Percentiles rank a stretch among this genome's conserved stretches.
phyloP scores from a whole-genome alignment of 768 basidiomycete genomes.

The Xanthoconium purpureum region DNA sequence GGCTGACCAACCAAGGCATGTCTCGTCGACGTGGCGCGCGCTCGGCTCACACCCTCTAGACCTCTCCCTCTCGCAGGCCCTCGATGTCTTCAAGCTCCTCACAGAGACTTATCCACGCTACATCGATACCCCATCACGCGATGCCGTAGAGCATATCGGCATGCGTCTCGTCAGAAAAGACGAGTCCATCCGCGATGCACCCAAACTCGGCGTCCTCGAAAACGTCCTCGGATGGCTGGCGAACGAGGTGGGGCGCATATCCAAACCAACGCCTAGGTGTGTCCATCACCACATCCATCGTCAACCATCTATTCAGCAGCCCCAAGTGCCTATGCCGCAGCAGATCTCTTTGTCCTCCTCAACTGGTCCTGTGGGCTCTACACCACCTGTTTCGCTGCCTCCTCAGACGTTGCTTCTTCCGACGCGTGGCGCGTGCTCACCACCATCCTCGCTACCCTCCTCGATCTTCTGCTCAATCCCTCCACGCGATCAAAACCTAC shows the following conservation, averaged over 20 bases:
- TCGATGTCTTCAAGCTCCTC: slow-evolving; percentile 72
- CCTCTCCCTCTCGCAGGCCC: slow-evolving; percentile 52
- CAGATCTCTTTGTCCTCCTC: slow-evolving; percentile 65
- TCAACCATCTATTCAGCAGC: neutral
- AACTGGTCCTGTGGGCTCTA: slow-evolving; percentile 71
- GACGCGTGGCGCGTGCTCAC: slow-evolving; percentile 52
- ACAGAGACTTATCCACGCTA: slow-evolving; percentile 79
- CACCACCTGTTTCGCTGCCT: slow-evolving; percentile 43
- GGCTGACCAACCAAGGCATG: slow-evolving; percentile 58
- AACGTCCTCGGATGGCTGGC: slow-evolving; percentile 76
- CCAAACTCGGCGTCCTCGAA: slow-evolving; percentile 59
- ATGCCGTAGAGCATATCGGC: slow-evolving; percentile 67
- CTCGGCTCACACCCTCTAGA: slow-evolving; percentile 39
- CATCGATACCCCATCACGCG: slow-evolving; percentile 64
- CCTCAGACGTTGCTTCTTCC: slow-evolving; percentile 44
- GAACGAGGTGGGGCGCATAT: slow-evolving; percentile 58
- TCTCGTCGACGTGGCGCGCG: slow-evolving; percentile 2
- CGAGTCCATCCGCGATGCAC: slow-evolving; percentile 41
- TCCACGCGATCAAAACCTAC: slow-evolving; percentile 53
- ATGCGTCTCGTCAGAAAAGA: slow-evolving; percentile 64
- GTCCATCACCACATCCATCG: slow-evolving; percentile 19
- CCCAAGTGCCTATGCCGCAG: slow-evolving; percentile 50
- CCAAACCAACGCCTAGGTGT: slow-evolving; percentile 57
- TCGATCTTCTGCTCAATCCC: slow-evolving; percentile 57
- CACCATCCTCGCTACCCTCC: slow-evolving; percentile 53